These are phyloP conservation scores for Aspergillus ellipticus DNA, from an alignment of 495 filamentous ascomycete genomes.

Conservation along the genomic window DNA sequence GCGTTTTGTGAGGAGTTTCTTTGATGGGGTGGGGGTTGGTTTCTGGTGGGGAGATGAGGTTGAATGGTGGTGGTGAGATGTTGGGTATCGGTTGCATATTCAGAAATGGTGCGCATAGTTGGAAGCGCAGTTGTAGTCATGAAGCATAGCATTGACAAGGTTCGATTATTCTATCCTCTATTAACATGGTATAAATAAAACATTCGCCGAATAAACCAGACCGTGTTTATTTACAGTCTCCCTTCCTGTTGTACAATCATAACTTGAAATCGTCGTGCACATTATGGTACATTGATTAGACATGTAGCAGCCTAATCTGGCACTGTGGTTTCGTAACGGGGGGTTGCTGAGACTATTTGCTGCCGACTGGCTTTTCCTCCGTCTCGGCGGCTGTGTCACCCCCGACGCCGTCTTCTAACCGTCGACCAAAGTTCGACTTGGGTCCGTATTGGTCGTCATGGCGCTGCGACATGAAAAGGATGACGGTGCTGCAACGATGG, in stretches of 20 bases:
- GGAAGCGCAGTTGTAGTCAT: too few species aligned
- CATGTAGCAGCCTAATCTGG: too few species aligned
- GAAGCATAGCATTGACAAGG: too few species aligned
- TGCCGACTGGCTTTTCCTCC: neutral
- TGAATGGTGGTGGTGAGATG: too few species aligned
- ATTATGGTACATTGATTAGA: neutral
- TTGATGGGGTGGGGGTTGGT: too few species aligned
- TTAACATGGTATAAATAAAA: neutral
- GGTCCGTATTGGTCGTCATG: constrained; percentile 30
- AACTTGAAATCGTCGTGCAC: neutral
- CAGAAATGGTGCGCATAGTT: too few species aligned
- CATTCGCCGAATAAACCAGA: neutral
- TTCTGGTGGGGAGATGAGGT: too few species aligned
- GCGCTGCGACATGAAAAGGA: constrained; percentile 25
- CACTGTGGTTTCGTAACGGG: too few species aligned
- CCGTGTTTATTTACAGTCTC: neutral
- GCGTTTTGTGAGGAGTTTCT: neutral
- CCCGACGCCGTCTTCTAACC: neutral
- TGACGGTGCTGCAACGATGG: constrained; percentile 13
- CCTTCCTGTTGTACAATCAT: neutral
- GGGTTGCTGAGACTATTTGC: too few species aligned
- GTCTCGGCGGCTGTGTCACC: neutral
- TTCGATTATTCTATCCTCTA: neutral
- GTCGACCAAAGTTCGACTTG: constrained; percentile 10
- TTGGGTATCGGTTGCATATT: too few species aligned